Conservation (phyloP, 176 grass and related monocot species). For the Oryza glumipatula region DNA sequence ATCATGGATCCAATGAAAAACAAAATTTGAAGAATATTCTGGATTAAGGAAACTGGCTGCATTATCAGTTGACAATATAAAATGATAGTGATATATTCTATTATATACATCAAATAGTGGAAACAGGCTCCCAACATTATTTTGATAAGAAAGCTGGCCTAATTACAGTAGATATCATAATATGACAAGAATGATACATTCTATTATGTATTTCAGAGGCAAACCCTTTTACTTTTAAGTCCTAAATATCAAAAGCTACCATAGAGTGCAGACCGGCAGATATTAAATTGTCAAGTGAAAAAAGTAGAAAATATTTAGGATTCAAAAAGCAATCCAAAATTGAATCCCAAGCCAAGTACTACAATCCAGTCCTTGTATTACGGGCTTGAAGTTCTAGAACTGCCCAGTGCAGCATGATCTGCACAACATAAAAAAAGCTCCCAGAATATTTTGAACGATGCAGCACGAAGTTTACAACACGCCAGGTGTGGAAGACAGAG, state of each 20-base stretch:
- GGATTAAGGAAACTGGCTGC: constrained; percentile 12
- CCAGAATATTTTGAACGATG: constrained; percentile 19
- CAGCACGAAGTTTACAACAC: background rate
- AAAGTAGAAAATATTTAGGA: background rate
- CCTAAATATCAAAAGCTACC: background rate
- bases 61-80: background rate
- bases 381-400: constrained; percentile 14
- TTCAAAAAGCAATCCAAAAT: background rate
- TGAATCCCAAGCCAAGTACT: background rate
- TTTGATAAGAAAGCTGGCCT: constrained; percentile 17
- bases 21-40: background rate
- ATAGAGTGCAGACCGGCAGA: background rate
- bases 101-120: background rate
- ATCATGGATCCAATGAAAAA: constrained; percentile 7
- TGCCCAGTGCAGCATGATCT: background rate
- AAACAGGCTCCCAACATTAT: background rate
- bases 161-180: background rate
- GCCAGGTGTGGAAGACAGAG: background rate
- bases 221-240: background rate
- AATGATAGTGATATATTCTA: background rate
- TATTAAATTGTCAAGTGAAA: background rate
- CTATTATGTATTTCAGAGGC: background rate
- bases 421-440: constrained; percentile 12
- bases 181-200: background rate
- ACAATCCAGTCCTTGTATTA: background rate